A percentile compares a stretch with the other conserved stretches of the same genome.
phyloP scores from a whole-genome alignment of 805 yeast species.

The Candida endomychidarum region DNA sequence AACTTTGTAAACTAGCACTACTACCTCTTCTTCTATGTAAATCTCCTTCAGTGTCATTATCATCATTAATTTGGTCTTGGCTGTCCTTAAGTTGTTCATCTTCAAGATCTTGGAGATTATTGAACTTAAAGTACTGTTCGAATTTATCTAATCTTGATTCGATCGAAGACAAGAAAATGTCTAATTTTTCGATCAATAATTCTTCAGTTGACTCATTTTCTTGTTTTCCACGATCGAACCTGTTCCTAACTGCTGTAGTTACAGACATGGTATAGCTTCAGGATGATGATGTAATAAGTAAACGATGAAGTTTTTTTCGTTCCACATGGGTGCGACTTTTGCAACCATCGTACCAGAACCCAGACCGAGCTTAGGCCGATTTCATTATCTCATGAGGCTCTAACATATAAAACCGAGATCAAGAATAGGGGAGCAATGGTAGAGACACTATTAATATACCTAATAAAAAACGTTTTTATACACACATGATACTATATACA shows the following conservation, averaged over 20 bases:
- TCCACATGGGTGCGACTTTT: not conserved
- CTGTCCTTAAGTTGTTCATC: conserved; percentile 8
- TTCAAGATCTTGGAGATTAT: conserved; percentile 18
- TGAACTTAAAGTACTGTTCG: conserved; percentile 37
- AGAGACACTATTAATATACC: too few relatives aligned
- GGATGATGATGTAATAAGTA: conserved; percentile 1
- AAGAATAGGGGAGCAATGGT: too few relatives aligned
- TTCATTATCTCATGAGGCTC: too few relatives aligned
- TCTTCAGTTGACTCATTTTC: conserved; percentile 32
- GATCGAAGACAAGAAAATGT: conserved; percentile 41
- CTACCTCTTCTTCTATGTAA: conserved; percentile 19
- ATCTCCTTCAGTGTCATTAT: not conserved
- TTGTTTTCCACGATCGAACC: too few relatives aligned
- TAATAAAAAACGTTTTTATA: too few relatives aligned
- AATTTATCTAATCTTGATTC: conserved; percentile 40
- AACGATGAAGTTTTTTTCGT: not conserved
- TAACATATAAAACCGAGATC: too few relatives aligned
- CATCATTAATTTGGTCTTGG: not conserved
- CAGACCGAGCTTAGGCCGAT: too few relatives aligned
- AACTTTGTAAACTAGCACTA: conserved; percentile 28
- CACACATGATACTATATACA: too few relatives aligned
- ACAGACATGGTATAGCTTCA: conserved; percentile 12
- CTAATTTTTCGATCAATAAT: conserved; percentile 39
- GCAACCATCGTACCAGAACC: too few relatives aligned
- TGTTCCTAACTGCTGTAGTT: conserved; percentile 14